Evolutionary conservation across 306 rosid genomes (phyloP).

Genomic region (Malus orientalis): DNA sequence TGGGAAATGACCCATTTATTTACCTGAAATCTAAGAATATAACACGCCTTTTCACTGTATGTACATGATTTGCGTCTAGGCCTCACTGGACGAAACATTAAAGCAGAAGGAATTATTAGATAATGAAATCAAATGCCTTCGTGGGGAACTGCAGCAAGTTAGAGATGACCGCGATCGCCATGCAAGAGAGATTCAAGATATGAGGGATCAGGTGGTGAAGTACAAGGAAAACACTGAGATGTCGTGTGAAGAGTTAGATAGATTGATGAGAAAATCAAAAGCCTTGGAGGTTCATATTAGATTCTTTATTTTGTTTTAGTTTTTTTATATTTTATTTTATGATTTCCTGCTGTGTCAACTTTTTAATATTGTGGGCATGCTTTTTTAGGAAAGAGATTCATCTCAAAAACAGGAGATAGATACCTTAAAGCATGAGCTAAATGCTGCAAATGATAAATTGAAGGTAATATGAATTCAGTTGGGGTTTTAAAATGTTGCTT

Average conservation of each 20-base stretch:
- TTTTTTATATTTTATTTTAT: not conserved
- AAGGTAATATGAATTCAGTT: conserved; percentile 36
- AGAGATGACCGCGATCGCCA: conserved; percentile 79
- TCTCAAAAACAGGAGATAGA: conserved; percentile 61
- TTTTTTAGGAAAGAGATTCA: conserved; percentile 60
- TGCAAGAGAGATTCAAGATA: conserved; percentile 36
- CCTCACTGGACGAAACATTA: conserved; percentile 49
- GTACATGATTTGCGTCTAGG: conserved; percentile 31
- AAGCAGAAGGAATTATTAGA: conserved; percentile 47
- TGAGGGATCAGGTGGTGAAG: conserved; percentile 46
- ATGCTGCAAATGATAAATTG: conserved; percentile 55
- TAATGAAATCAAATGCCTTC: conserved; percentile 58
- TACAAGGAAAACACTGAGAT: conserved; percentile 35
- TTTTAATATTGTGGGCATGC: not conserved
- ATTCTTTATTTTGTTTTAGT: not conserved
- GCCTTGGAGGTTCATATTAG: conserved; percentile 57
- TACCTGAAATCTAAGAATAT: not conserved
- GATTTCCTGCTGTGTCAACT: not conserved
- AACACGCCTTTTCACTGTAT: not conserved
- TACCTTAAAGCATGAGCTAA: conserved; percentile 40
- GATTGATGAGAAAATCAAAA: conserved; percentile 43
- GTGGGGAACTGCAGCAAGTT: conserved; percentile 63
- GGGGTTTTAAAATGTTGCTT: conserved; percentile 2
- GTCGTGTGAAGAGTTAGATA: conserved; percentile 52
- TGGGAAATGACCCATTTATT: not conserved